A percentile compares a stretch with the other conserved stretches of the same genome.
phyloP scores from a whole-genome alignment of 805 yeast genomes.

The Kuraishia cidri region DNA sequence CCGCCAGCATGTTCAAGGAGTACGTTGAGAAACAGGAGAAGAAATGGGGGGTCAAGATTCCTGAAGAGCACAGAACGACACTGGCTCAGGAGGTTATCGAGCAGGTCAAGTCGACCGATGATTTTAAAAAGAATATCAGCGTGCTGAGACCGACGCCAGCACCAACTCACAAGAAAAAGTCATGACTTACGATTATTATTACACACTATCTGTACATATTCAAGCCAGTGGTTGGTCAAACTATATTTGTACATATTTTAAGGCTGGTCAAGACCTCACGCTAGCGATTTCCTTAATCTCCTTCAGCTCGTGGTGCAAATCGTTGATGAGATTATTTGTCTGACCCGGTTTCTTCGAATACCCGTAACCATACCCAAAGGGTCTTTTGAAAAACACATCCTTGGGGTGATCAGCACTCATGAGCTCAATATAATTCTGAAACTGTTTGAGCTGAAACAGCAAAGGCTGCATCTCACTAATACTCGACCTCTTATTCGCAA shows the following conservation, averaged over 20 bases:
- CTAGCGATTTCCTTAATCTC: too few relatives aligned
- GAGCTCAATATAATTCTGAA: constrained; percentile 20
- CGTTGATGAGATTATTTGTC: too few relatives aligned
- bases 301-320: too few relatives aligned
- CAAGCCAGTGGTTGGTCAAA: too few relatives aligned
- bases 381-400: constrained; percentile 19
- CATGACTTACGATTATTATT: not conserved
- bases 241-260: too few relatives aligned
- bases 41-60: constrained; percentile 17
- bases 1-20: constrained; percentile 14
- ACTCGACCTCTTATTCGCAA: not conserved
- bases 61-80: constrained; percentile 16
- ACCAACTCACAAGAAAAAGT: not conserved
- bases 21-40: constrained; percentile 18
- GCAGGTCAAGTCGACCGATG: not conserved
- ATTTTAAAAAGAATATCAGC: not conserved
- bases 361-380: too few relatives aligned
- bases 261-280: too few relatives aligned
- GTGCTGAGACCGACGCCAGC: not conserved
- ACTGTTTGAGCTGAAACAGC: constrained; percentile 20
- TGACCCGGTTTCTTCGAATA: too few relatives aligned
- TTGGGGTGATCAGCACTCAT: constrained; percentile 23
- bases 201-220: constrained; percentile 4
- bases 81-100: constrained; percentile 5
- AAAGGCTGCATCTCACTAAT: constrained; percentile 11